Percentiles rank a stretch among this genome's conserved stretches.
These are phyloP conservation scores for Sungouiella thailandica DNA, from an alignment of 805 yeast species.

Conservation along the genomic window DNA sequence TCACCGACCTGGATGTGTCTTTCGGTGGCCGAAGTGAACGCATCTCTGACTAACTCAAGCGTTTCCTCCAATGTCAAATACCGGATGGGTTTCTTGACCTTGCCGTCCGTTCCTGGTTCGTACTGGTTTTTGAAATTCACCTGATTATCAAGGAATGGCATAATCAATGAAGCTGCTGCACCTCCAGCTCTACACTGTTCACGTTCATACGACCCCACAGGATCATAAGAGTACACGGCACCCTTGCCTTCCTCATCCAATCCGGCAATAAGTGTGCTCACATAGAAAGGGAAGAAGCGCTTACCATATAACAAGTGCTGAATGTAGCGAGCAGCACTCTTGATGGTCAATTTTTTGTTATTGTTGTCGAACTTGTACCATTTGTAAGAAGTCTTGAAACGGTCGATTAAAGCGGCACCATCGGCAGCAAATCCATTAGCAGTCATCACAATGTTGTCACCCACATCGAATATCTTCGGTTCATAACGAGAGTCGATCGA, in stretches of 20 bases:
- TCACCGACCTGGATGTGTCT: slow-evolving; percentile 99
- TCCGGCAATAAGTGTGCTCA: slow-evolving; percentile 91
- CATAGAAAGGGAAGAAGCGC: slow-evolving; percentile 95
- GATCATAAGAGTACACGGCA: slow-evolving; percentile 93
- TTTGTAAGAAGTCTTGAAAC: slow-evolving; percentile 63
- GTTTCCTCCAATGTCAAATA: slow-evolving; percentile 81
- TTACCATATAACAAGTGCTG: slow-evolving; percentile 90
- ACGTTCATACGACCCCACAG: slow-evolving; percentile 96
- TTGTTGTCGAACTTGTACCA: slow-evolving; percentile 91
- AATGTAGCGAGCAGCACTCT: slow-evolving; percentile 82
- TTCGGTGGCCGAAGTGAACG: slow-evolving; percentile 94
- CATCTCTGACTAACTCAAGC: slow-evolving; percentile 81
- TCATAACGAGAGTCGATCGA: slow-evolving; percentile 89
- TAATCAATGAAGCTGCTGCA: slow-evolving; percentile 90
- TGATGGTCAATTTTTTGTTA: slow-evolving; percentile 60
- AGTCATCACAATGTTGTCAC: slow-evolving; percentile 80
- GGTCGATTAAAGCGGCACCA: slow-evolving; percentile 76
- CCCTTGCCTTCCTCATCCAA: slow-evolving; percentile 90
- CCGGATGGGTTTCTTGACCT: slow-evolving; percentile 53
- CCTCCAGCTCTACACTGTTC: slow-evolving; percentile 98
- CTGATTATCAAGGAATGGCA: slow-evolving; percentile 97
- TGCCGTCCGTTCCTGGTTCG: slow-evolving; percentile 65
- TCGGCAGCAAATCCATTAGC: slow-evolving; percentile 98
- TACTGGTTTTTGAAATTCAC: slow-evolving; percentile 92
- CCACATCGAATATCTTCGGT: slow-evolving; percentile 84